Evolutionary conservation across 225 moss, liverwort and hornwort species (phyloP).

Genomic region (Asterella californica): DNA sequence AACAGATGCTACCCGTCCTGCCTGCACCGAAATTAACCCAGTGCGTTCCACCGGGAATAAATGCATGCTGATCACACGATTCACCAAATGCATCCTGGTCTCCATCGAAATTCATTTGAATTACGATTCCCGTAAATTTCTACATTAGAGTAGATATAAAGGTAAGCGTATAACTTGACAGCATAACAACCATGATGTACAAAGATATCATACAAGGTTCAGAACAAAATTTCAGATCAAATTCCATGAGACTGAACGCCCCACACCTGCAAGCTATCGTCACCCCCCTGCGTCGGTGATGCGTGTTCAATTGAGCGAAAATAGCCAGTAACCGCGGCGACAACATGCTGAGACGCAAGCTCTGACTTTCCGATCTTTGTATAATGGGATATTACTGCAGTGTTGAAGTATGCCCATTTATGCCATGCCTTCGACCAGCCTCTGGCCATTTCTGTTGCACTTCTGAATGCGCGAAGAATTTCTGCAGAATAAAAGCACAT

Average conservation of each 20-base stretch:
- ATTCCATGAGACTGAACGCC: not conserved
- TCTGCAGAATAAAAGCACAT: slow-evolving; percentile 34
- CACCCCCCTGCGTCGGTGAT: slow-evolving; percentile 71
- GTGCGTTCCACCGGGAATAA: no score
- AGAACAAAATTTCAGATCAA: not conserved
- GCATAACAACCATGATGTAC: no score
- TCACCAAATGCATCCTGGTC: no score
- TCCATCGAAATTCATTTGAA: no score
- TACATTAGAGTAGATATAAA: no score
- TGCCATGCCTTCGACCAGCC: slow-evolving; percentile 99
- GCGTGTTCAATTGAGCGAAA: slow-evolving; percentile 87
- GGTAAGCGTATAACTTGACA: no score
- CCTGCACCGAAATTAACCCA: no score
- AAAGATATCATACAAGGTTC: no score
- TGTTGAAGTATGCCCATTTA: slow-evolving; percentile 96
- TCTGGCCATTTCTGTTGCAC: slow-evolving; percentile 67
- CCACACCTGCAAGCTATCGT: slow-evolving; percentile 83
- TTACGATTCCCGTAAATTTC: no score
- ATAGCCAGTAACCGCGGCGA: slow-evolving; percentile 80
- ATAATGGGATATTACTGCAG: slow-evolving; percentile 72
- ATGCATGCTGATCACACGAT: no score
- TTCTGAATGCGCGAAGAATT: slow-evolving; percentile 57
- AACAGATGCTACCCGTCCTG: no score
- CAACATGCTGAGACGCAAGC: slow-evolving; percentile 73
- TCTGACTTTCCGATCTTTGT: slow-evolving; percentile 41